Evolutionary conservation across 129 eudicot genomes (phyloP), one percentile per base, ranked within the genome.

Genomic region (Solidago caesia): DNA sequence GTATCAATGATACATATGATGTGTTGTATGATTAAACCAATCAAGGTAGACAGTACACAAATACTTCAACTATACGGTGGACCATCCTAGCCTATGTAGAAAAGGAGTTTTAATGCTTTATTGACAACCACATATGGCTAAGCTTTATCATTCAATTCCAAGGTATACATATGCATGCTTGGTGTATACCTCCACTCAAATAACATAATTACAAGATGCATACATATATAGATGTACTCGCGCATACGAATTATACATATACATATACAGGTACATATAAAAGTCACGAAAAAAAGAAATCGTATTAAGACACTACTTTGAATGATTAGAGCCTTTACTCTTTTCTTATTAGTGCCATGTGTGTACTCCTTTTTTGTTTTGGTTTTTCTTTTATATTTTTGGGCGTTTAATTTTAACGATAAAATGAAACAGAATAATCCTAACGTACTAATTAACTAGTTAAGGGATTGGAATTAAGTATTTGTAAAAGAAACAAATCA

Each of bases 81-180:
- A 81, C 84, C 84, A 81, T 81, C 60, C 77, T 81, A 81, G 61
- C 43, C 70, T 73, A 76, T 51, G 26, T 70, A 44, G 84, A 64
- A 70, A 63, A 81, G 67, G 44, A 44, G 67, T 63, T 26, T 75
- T 70, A 70, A 75, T 70, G 73, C 70, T 84, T 74, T 48, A 78
- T 67, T 78, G 83, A 75, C 79, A 73, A 51, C 82, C 70, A 71
- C 70, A 80, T 64, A 69, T 70, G 74, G 74, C 80, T 83, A 70
- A 33, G 39, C 76, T 81, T 62, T 48, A 63, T 51, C 60, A 73
- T 48, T 58, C 65, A 67, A 62, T 71, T 71, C 69, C 68, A 67
- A 61, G 68, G 73, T 75, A 79, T 75, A 29, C 47, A 55, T 67
- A 72, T 82, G 75, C 75, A 72, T 73, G 82, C 79, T 80, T 83